Base-by-base conservation (phyloP, 345 rosid species). In the Gynandropsis gynandra region DNA sequence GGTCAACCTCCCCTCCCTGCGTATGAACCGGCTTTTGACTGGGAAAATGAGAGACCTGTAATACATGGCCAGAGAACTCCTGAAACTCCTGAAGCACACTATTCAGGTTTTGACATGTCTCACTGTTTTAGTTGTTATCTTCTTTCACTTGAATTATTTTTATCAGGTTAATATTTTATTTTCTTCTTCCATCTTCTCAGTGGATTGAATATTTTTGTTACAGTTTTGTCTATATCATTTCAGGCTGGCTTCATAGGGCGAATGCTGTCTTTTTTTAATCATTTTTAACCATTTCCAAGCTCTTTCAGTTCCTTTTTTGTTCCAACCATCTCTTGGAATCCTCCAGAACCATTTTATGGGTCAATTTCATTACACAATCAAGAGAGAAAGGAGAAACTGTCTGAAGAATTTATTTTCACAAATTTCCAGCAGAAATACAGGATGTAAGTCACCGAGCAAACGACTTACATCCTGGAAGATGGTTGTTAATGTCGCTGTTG, bases 11-110 rank as follows among this genome's bases (percentile, higher is more conserved):
- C 94, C 17, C 75, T 84, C 36, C 89, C n/a, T n/a, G n/a, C n/a
- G n/a, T n/a, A n/a, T n/a, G n/a, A n/a, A n/a, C n/a, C n/a, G n/a
- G n/a, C n/a, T 52, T 84, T 81, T 58, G 88, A 84, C 48, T 84
- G 94, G 94, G 89, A 82, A 74, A 81, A 73, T 68, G 94, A 84
- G 76, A 76, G 94, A 64, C 76, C 77, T 4, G 58, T 74, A 74
- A 81, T 77, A 66, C 77, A 71, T 66, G 94, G 94, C 32, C 94
- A 81, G 67, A 76, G 94, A 70, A 74, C 58, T 55, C 77, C n/a
- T n/a, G n/a, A n/a, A n/a, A n/a, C n/a, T n/a, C n/a, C n/a, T n/a
- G n/a, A n/a, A n/a, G n/a, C n/a, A 16, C 80, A 75, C 33, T 50
- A 73, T 68, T 76, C 72, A 71, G 69, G 81, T 87, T 84, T 63